Evolutionary conservation across 2,329 filamentous ascomycete species (phyloP).

Genomic region (Dothideomycetidae sp.): DNA sequence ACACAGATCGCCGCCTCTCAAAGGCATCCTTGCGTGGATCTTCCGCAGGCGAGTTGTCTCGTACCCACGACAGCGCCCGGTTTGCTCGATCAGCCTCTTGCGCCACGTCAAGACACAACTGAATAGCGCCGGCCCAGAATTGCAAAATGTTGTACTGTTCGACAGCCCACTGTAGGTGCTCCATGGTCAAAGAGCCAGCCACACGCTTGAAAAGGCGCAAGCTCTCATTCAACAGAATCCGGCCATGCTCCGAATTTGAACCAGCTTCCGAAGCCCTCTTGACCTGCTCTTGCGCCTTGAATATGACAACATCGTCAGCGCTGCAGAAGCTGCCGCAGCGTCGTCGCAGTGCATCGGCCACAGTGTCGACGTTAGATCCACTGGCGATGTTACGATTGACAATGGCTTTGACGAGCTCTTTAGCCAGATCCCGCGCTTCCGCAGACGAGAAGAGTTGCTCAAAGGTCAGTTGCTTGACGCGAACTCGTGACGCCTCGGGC

Average conservation of each 20-base stretch:
- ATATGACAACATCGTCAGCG: slow-evolving; percentile 90
- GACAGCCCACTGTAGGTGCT: slow-evolving; percentile 66
- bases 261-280: slow-evolving; percentile 74
- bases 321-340: slow-evolving; percentile 96
- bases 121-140: slow-evolving; percentile 85
- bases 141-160: slow-evolving; percentile 65
- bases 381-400: slow-evolving; percentile 96
- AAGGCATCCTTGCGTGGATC: slow-evolving; percentile 59
- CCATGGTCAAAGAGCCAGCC: slow-evolving; percentile 63
- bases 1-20: slow-evolving; percentile 60
- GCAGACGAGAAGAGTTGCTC: slow-evolving; percentile 71
- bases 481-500: slow-evolving; percentile 52
- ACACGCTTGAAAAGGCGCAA: slow-evolving; percentile 79
- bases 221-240: slow-evolving; percentile 76
- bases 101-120: slow-evolving; percentile 71
- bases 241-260: slow-evolving; percentile 58
- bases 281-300: slow-evolving; percentile 92
- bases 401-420: slow-evolving; percentile 90
- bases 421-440: slow-evolving; percentile 75
- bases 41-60: slow-evolving; percentile 58
- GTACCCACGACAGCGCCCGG: slow-evolving; percentile 69
- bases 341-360: slow-evolving; percentile 82
- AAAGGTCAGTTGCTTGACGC: slow-evolving; percentile 66
- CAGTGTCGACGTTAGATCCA: slow-evolving; percentile 92
- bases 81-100: slow-evolving; percentile 78